Conservation (phyloP, 176 grass and related monocot genomes). For the Eremochloa ophiuroides region DNA sequence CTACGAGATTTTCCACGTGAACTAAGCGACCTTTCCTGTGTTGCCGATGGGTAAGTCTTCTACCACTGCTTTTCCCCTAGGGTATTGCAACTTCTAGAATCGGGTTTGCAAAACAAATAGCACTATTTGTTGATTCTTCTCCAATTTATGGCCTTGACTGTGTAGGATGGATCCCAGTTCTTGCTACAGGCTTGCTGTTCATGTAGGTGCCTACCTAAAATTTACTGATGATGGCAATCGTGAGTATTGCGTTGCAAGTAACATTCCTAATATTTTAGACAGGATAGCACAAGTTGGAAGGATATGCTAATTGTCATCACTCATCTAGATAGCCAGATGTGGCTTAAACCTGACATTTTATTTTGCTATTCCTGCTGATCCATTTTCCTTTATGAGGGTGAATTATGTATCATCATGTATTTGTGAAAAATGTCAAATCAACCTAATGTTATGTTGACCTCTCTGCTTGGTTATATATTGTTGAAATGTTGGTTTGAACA, state of each 20-base stretch:
- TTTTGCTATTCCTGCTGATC: neutral
- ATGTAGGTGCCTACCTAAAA: neutral
- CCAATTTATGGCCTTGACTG: neutral
- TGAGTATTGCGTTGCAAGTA: neutral
- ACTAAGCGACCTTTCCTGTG: too few relatives aligned
- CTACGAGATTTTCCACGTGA: too few relatives aligned
- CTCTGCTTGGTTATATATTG: neutral
- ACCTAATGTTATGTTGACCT: neutral
- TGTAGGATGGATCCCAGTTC: neutral
- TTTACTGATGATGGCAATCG: neutral
- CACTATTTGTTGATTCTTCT: too few relatives aligned
- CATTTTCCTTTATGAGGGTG: neutral
- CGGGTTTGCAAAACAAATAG: too few relatives aligned
- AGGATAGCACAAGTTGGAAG: neutral
- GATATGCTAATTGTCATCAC: neutral
- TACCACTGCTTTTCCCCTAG: too few relatives aligned
- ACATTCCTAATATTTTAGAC: neutral
- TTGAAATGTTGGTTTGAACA: neutral
- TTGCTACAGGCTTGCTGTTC: neutral
- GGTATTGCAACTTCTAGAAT: too few relatives aligned
- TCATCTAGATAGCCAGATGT: neutral
- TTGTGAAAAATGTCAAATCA: neutral
- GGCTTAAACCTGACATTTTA: neutral
- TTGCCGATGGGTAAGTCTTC: too few relatives aligned
- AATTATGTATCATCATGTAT: neutral